Evolutionary conservation across 352 stramenopile species (phyloP).

Genomic region (Phytophthora brassicae): DNA sequence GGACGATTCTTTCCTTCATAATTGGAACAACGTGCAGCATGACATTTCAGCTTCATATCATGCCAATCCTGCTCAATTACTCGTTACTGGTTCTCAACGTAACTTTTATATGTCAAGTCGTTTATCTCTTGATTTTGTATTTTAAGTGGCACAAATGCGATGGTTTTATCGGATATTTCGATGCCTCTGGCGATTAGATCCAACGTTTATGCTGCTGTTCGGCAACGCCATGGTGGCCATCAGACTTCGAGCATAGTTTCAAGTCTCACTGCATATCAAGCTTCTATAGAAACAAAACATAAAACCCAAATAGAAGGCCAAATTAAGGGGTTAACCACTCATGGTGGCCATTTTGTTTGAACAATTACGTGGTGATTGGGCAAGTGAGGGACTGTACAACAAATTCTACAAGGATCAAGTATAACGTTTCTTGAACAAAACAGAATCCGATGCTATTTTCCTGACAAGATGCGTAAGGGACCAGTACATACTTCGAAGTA

Average conservation of each 20-base stretch:
- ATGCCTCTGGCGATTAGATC: slow-evolving; percentile 43
- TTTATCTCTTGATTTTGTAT: slow-evolving; percentile 46
- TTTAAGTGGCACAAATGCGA: slow-evolving; percentile 46
- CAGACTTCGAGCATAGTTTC: too few relatives aligned
- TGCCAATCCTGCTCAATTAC: slow-evolving; percentile 36
- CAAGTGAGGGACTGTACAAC: slow-evolving; percentile 52
- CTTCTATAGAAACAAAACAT: too few relatives aligned
- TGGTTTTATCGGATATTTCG: slow-evolving; percentile 52
- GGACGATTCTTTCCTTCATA: slow-evolving; percentile 37
- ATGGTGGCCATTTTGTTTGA: slow-evolving; percentile 42
- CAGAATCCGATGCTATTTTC: not conserved
- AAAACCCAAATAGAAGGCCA: too few relatives aligned
- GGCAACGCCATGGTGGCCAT: too few relatives aligned
- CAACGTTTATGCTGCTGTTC: slow-evolving; percentile 35
- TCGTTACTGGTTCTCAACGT: slow-evolving; percentile 25
- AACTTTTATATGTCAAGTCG: slow-evolving; percentile 24
- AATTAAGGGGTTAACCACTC: too few relatives aligned
- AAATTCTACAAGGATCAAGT: slow-evolving; percentile 60
- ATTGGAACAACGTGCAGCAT: slow-evolving; percentile 28
- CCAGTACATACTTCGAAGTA: too few relatives aligned
- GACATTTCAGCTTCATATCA: slow-evolving; percentile 43
- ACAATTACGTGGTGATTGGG: slow-evolving; percentile 40
- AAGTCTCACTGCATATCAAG: too few relatives aligned
- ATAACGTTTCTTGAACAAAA: not conserved
- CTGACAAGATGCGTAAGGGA: not conserved